phyloP scores from a whole-genome alignment of 2,329 filamentous ascomycete species.

The Nigrospora osmanthi region DNA sequence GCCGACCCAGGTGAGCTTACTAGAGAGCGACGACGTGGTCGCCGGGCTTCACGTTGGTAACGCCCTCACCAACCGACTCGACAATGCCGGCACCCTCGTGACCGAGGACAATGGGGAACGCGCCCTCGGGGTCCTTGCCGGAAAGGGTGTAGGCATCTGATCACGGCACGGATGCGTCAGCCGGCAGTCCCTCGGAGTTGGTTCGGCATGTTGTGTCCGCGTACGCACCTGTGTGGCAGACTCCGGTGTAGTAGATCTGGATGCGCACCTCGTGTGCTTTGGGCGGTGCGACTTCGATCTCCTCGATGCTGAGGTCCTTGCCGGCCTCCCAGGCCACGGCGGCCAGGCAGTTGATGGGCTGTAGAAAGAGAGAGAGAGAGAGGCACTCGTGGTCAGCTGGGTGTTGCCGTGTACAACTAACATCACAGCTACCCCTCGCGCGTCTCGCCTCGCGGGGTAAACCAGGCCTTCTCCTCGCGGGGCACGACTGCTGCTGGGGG shows the following conservation, averaged over 20 bases:
- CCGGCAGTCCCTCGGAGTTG: slow-evolving; percentile 17
- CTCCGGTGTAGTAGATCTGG: slow-evolving; percentile 93
- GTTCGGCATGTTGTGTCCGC: slow-evolving; percentile 12
- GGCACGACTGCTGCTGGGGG: not conserved
- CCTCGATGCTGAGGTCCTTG: slow-evolving; percentile 81
- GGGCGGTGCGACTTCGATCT: slow-evolving; percentile 85
- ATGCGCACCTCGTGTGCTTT: slow-evolving; percentile 93
- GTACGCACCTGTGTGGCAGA: slow-evolving; percentile 85
- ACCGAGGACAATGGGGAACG: slow-evolving; percentile 81
- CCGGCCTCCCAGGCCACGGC: slow-evolving; percentile 96
- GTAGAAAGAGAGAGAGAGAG: slow-evolving; percentile 5
- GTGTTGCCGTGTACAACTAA: not conserved
- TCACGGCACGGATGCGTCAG: slow-evolving; percentile 5
- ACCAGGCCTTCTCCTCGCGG: no score
- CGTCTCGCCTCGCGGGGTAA: slow-evolving; percentile 1
- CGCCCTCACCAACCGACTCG: slow-evolving; percentile 89
- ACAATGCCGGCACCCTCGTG: slow-evolving; percentile 90
- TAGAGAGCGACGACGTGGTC: slow-evolving; percentile 89
- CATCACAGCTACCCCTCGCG: slow-evolving; percentile 1
- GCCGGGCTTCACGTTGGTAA: slow-evolving; percentile 87
- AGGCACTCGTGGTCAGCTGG: not conserved
- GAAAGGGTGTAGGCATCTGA: slow-evolving; percentile 88
- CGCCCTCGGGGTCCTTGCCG: slow-evolving; percentile 94
- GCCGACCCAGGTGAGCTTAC: slow-evolving; percentile 37
- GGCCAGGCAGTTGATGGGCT: slow-evolving; percentile 96